These are phyloP conservation scores for Reutealis trisperma DNA, from an alignment of 345 rosid genomes.

Conservation along the genomic window DNA sequence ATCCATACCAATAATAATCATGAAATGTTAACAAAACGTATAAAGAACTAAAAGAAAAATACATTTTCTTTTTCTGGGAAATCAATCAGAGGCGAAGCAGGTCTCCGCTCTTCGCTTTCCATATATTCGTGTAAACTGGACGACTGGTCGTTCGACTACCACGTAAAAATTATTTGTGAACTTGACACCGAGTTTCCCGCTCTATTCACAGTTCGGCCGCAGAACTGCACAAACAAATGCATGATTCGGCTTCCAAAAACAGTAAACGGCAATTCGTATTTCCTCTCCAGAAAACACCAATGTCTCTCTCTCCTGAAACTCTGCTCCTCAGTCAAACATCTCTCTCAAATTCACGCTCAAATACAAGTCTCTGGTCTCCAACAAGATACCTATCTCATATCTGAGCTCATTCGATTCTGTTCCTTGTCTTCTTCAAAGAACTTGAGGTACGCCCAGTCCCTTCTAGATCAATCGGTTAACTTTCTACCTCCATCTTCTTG, in stretches of 20 bases:
- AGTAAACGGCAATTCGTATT: conserved; percentile 25
- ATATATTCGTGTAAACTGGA: no score
- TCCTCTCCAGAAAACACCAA: conserved; percentile 45
- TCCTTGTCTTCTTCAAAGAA: conserved; percentile 48
- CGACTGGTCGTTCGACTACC: no score
- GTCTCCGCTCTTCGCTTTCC: no score
- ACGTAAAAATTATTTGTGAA: no score
- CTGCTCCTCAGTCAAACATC: conserved; percentile 54
- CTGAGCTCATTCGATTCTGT: conserved; percentile 53
- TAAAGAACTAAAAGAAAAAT: no score
- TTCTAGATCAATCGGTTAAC: conserved; percentile 42
- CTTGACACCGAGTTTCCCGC: neutral
- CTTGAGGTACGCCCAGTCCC: conserved; percentile 46
- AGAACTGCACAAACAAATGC: conserved; percentile 2
- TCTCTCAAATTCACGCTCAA: conserved; percentile 65
- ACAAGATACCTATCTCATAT: conserved; percentile 43
- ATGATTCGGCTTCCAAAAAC: conserved; percentile 32
- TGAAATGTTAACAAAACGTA: no score
- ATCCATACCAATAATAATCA: no score
- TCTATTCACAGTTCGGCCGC: neutral
- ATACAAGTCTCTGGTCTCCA: conserved; percentile 53
- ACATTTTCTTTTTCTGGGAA: no score
- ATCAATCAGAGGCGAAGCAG: no score
- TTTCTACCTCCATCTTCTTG: conserved; percentile 55
- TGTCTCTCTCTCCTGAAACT: conserved; percentile 51